phyloP scores from a whole-genome alignment of 805 yeast genomes.

The Starmerella vaccinii region DNA sequence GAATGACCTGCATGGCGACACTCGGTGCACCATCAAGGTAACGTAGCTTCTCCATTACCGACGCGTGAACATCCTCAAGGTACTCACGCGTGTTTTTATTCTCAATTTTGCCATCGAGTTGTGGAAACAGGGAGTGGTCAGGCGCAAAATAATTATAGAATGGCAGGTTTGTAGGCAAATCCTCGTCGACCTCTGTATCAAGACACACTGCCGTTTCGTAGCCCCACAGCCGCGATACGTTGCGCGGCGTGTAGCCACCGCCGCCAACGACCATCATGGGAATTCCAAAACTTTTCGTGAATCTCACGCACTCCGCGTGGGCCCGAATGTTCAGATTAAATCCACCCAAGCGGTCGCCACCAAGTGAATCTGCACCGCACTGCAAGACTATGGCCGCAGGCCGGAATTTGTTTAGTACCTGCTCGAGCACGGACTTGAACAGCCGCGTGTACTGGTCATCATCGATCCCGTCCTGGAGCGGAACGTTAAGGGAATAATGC shows the following conservation, averaged over 20 bases:
- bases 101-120: constrained; percentile 65
- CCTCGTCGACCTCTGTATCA: constrained; percentile 63
- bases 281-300: constrained; percentile 70
- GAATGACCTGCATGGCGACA: constrained; percentile 82
- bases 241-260: constrained; percentile 96
- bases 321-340: constrained; percentile 88
- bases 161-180: constrained; percentile 64
- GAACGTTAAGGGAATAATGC: constrained; percentile 75
- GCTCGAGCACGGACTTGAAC: constrained; percentile 75
- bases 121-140: constrained; percentile 81
- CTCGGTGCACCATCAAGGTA: constrained; percentile 85
- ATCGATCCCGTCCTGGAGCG: constrained; percentile 86
- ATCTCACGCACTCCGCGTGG: constrained; percentile 92
- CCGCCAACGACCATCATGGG: constrained; percentile 95
- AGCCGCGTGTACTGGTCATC: constrained; percentile 58
- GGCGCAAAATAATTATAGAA: constrained; percentile 81
- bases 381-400: constrained; percentile 96
- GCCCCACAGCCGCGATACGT: constrained; percentile 92
- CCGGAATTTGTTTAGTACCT: constrained; percentile 73
- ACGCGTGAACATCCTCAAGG: constrained; percentile 65
- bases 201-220: constrained; percentile 83
- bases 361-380: constrained; percentile 95
- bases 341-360: constrained; percentile 92
- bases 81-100: constrained; percentile 77
- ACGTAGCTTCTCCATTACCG: constrained; percentile 70